These are phyloP conservation scores for Aspergillus haitiensis DNA, from an alignment of 495 filamentous ascomycete genomes.

Conservation along the genomic window DNA sequence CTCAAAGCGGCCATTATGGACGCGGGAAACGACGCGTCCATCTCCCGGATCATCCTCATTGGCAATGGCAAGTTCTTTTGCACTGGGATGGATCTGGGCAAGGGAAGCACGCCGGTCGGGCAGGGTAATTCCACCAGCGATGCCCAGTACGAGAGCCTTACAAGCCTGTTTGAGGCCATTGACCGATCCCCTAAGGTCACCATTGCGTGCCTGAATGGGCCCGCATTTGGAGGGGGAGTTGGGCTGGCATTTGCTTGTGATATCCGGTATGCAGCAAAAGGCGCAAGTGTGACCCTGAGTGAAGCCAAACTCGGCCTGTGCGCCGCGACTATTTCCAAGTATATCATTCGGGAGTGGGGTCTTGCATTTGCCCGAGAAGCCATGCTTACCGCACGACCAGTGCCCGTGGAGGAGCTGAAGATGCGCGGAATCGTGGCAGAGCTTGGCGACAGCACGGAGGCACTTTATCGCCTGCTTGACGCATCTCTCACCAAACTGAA, in stretches of 20 bases:
- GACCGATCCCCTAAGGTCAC: slow-evolving; percentile 39
- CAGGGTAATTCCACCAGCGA: slow-evolving; percentile 20
- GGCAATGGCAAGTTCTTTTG: slow-evolving; percentile 43
- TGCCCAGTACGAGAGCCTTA: slow-evolving; percentile 26
- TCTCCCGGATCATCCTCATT: slow-evolving; percentile 36
- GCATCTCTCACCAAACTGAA: slow-evolving; percentile 18
- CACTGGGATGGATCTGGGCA: slow-evolving; percentile 42
- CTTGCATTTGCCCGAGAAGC: slow-evolving; percentile 30
- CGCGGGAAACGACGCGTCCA: slow-evolving; percentile 22
- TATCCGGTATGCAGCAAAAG: slow-evolving; percentile 26
- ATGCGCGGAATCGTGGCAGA: slow-evolving; percentile 23
- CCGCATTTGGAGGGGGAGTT: slow-evolving; percentile 42
- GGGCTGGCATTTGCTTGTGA: slow-evolving; percentile 42
- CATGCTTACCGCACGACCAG: slow-evolving; percentile 33
- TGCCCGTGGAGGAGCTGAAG: slow-evolving; percentile 28
- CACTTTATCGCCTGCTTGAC: slow-evolving; percentile 14
- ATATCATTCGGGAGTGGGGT: slow-evolving; percentile 35
- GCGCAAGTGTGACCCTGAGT: slow-evolving; percentile 32
- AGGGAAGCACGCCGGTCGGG: slow-evolving; percentile 23
- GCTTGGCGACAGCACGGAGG: slow-evolving; percentile 12
- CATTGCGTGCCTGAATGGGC: slow-evolving; percentile 38
- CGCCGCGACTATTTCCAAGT: slow-evolving; percentile 36
- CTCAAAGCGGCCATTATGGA: slow-evolving; percentile 26
- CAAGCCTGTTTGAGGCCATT: slow-evolving; percentile 31
- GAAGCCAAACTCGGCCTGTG: slow-evolving; percentile 38